Percentiles rank a stretch among this genome's conserved stretches.
phyloP scores from a whole-genome alignment of 2,329 filamentous ascomycete species.

The Coniella lustricola region DNA sequence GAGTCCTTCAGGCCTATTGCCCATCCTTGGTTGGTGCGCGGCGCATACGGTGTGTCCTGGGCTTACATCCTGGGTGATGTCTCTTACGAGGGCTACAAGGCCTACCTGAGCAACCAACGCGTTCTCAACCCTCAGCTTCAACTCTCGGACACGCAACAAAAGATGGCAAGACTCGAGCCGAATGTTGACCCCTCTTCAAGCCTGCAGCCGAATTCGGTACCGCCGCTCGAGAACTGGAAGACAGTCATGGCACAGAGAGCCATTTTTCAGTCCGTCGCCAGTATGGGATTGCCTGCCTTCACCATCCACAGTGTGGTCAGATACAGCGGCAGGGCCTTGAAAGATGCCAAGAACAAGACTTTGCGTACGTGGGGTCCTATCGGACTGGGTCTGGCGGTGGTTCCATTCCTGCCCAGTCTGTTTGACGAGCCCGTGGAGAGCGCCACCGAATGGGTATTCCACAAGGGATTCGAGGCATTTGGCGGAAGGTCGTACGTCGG shows the following conservation, averaged over 20 bases:
- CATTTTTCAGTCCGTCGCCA: conserved; percentile 83
- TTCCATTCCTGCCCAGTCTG: conserved; percentile 75
- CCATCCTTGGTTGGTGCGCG: conserved; percentile 72
- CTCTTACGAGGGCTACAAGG: conserved; percentile 87
- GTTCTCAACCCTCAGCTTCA: conserved; percentile 61
- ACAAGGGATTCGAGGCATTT: conserved; percentile 67
- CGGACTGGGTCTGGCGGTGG: conserved; percentile 68
- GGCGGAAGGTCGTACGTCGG: conserved; percentile 57
- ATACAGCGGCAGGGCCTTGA: conserved; percentile 83
- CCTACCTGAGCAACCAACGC: conserved; percentile 80
- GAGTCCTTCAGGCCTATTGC: conserved; percentile 93
- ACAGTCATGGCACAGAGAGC: conserved; percentile 87
- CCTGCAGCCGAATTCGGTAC: conserved; percentile 34
- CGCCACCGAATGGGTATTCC: conserved; percentile 84
- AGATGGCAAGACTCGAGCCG: conserved; percentile 37
- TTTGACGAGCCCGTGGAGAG: conserved; percentile 93
- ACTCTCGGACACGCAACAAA: conserved; percentile 42
- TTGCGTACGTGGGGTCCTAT: conserved; percentile 86
- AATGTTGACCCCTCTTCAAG: background rate
- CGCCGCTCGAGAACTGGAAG: conserved; percentile 81
- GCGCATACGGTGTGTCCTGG: conserved; percentile 89
- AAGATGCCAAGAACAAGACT: conserved; percentile 66
- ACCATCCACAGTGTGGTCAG: conserved; percentile 90
- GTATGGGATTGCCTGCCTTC: conserved; percentile 89
- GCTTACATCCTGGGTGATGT: conserved; percentile 88